Base-by-base conservation (phyloP, 1,139 yeast genomes). In the Candida albicans region DNA sequence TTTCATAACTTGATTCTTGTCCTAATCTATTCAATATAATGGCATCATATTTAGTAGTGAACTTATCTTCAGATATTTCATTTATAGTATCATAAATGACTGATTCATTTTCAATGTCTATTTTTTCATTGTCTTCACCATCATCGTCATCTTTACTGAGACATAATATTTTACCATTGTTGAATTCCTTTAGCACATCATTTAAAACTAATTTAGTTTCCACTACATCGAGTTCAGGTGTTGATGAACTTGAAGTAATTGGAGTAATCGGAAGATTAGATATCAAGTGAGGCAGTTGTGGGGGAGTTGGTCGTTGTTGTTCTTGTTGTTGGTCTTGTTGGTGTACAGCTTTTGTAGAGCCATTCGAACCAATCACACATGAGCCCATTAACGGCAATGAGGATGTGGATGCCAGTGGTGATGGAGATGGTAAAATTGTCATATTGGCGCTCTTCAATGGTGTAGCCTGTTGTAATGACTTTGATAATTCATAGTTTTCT, bases 401-500 rank as follows among this genome's bases (percentile, higher is more conserved):
- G n/a, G n/a, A n/a, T n/a, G n/a, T n/a, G n/a, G n/a, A 18, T 3
- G 5, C 22, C 12, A 29, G 14, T n/a, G 13, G 13, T 29, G 32
- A n/a, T 29, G 32, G 14, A 29, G 32, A 29, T 8, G 32, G 22
- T 18, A 18, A 18, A 18, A 18, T 5, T 5, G 5, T 18, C 5
- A 18, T 4, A 18, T 18, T 18, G 3, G 11, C 6, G 12, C 30
- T 27, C 12, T 27, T 27, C 30, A 27, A n/a, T 3, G 30, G 3
- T 27, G 30, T 18, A 4, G 5, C 22, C 3, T 18, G 22, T 3
- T 18, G 3, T 5, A 18, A 18, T 4, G 22, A 18, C 5, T 18
- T 18, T 18, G 22, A 18, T 22, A 33, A 29, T 28, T 48, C 39
- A 42, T 56, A 56, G 28, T 42, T 33, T 10, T 39, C 43, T 27